A percentile compares a stretch with the other conserved stretches of the same genome.
phyloP scores from a whole-genome alignment of 1,139 yeast genomes.

The Pichia sp. region DNA sequence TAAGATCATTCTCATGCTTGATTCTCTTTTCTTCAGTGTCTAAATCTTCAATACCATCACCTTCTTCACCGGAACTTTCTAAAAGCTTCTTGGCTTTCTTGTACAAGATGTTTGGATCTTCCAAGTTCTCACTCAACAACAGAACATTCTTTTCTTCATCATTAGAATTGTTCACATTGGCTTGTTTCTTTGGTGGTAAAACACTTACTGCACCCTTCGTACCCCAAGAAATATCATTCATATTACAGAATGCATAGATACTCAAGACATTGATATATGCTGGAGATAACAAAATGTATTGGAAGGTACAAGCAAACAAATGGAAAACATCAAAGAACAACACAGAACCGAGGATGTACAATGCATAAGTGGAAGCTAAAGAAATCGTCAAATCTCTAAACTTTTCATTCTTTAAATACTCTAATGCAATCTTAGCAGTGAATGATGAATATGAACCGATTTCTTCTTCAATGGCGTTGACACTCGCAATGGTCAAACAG shows the following conservation, averaged over 20 bases:
- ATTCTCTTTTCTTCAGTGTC: slow-evolving; percentile 16
- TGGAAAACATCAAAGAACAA: slow-evolving; percentile 78
- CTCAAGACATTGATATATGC: slow-evolving; percentile 75
- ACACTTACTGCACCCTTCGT: slow-evolving; percentile 62
- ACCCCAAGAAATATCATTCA: slow-evolving; percentile 89
- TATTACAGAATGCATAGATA: slow-evolving; percentile 81
- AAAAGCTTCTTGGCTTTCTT: slow-evolving; percentile 21
- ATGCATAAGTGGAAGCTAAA: slow-evolving; percentile 76
- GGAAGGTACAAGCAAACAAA: slow-evolving; percentile 67
- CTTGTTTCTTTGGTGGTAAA: slow-evolving; percentile 22
- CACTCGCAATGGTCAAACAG: slow-evolving; percentile 71
- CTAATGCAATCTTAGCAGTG: slow-evolving; percentile 40
- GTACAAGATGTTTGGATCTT: slow-evolving; percentile 30
- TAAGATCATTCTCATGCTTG: slow-evolving; percentile 20
- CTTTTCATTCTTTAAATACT: slow-evolving; percentile 57
- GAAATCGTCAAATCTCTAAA: slow-evolving; percentile 89
- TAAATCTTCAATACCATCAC: not conserved
- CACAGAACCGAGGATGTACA: slow-evolving; percentile 74
- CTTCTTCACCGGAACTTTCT: not conserved
- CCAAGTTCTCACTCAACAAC: slow-evolving; percentile 30
- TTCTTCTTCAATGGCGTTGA: slow-evolving; percentile 38
- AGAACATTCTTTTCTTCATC: slow-evolving; percentile 19
- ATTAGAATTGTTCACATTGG: slow-evolving; percentile 13
- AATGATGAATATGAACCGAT: slow-evolving; percentile 37
- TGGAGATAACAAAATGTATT: slow-evolving; percentile 70